phyloP scores from a whole-genome alignment of 345 rosid genomes.

The Eucalyptus grandis region DNA sequence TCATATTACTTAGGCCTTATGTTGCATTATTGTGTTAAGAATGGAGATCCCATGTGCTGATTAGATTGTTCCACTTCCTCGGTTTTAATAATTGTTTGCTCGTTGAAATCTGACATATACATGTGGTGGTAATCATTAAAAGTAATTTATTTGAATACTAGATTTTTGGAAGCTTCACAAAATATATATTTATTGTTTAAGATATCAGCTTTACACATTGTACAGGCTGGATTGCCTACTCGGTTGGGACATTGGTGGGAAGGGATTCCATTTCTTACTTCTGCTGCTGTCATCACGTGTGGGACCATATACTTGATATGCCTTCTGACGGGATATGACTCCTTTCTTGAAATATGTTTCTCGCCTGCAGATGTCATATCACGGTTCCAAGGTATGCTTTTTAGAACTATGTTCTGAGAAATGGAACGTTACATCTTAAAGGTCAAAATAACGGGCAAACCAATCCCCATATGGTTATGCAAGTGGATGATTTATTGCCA shows the following conservation, averaged over 20 bases:
- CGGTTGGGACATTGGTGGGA: slow-evolving; percentile 87
- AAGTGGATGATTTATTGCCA: background rate
- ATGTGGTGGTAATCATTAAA: background rate
- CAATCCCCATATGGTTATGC: background rate
- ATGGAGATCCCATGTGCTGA: background rate
- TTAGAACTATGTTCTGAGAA: background rate
- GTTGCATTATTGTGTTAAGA: background rate
- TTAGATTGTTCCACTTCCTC: background rate
- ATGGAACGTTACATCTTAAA: background rate
- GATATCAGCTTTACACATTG: background rate
- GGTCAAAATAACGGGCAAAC: background rate
- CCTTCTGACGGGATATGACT: slow-evolving; percentile 81
- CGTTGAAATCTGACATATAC: background rate
- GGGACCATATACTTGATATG: slow-evolving; percentile 62
- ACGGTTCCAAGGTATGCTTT: slow-evolving; percentile 60
- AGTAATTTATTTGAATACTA: background rate
- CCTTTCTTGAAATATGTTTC: slow-evolving; percentile 78
- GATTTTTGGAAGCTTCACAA: background rate
- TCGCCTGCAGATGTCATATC: slow-evolving; percentile 65
- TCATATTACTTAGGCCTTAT: background rate
- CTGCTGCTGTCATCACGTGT: slow-evolving; percentile 61
- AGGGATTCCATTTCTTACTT: slow-evolving; percentile 75
- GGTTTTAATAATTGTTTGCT: background rate
- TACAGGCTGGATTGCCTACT: slow-evolving; percentile 77
- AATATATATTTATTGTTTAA: background rate